Conservation (phyloP, 352 stramenopile species). For the Stramenopiles sp. region DNA sequence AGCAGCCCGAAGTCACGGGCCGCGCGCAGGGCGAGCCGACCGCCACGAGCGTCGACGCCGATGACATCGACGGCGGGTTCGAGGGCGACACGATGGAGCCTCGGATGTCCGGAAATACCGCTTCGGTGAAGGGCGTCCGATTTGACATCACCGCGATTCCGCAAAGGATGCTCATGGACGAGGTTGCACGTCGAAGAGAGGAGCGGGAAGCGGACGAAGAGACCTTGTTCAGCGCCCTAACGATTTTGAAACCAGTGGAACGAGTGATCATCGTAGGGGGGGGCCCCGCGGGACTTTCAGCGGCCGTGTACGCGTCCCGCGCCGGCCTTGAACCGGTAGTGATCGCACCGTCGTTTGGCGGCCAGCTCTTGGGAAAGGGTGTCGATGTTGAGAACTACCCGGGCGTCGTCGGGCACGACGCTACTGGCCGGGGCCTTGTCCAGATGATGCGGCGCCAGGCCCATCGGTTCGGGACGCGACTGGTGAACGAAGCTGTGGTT, state of each 20-base stretch:
- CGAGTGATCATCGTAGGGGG: slow-evolving; percentile 19
- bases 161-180: not conserved
- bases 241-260: not conserved
- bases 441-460: slow-evolving; percentile 13
- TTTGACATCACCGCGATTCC: not conserved
- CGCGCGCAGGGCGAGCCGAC: slow-evolving; percentile 13
- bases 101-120: not conserved
- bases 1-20: slow-evolving; percentile 25
- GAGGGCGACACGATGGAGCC: not conserved
- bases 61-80: not conserved
- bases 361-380: slow-evolving; percentile 28
- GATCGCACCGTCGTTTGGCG: slow-evolving; percentile 19
- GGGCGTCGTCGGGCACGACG: slow-evolving; percentile 17
- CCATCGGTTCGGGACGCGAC: slow-evolving; percentile 2
- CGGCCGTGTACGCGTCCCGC: slow-evolving; percentile 21
- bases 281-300: slow-evolving; percentile 20
- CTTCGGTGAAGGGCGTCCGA: not conserved
- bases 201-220: not conserved
- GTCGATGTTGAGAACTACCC: slow-evolving; percentile 24
- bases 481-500: slow-evolving; percentile 14
- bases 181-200: not conserved
- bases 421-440: slow-evolving; percentile 21
- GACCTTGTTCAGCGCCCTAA: not conserved
- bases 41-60: not conserved
- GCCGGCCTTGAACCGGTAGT: slow-evolving; percentile 18